Percentiles rank a stretch among this genome's conserved stretches.
These are phyloP conservation scores for Kluyveromyces wickerhamii DNA, from an alignment of 805 yeast genomes.

Conservation along the genomic window DNA sequence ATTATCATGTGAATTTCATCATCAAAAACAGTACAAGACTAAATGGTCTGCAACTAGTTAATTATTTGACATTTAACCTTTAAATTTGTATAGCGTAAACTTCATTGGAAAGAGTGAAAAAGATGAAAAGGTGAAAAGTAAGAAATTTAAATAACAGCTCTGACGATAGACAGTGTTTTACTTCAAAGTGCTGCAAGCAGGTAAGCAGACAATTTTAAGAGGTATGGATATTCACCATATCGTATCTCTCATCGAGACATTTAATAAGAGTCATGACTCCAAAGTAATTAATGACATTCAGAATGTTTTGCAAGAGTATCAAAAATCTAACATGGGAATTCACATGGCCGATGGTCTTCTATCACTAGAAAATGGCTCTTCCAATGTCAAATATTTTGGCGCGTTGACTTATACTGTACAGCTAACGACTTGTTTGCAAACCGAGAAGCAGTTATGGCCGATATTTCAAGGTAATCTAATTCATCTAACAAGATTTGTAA, in stretches of 20 bases:
- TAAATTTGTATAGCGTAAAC: too few relatives aligned
- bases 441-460: conserved; percentile 15
- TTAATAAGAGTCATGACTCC: conserved; percentile 24
- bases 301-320: conserved; percentile 23
- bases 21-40: too few relatives aligned
- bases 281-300: conserved; percentile 26
- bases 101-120: too few relatives aligned
- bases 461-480: conserved; percentile 21
- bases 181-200: too few relatives aligned
- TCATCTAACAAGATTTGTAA: conserved; percentile 16
- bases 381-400: conserved; percentile 29
- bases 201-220: too few relatives aligned
- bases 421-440: conserved; percentile 15
- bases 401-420: conserved; percentile 31
- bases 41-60: too few relatives aligned
- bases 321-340: conserved; percentile 25
- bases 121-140: too few relatives aligned
- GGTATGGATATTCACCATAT: conserved; percentile 5
- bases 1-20: conserved; percentile 23
- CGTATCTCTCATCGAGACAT: conserved; percentile 18
- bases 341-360: conserved; percentile 24
- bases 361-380: conserved; percentile 12
- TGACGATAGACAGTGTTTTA: too few relatives aligned
- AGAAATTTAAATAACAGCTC: too few relatives aligned
- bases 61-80: too few relatives aligned